Evolutionary conservation across 1,139 yeast genomes (phyloP).

Genomic region (Protomyces gravidus): DNA sequence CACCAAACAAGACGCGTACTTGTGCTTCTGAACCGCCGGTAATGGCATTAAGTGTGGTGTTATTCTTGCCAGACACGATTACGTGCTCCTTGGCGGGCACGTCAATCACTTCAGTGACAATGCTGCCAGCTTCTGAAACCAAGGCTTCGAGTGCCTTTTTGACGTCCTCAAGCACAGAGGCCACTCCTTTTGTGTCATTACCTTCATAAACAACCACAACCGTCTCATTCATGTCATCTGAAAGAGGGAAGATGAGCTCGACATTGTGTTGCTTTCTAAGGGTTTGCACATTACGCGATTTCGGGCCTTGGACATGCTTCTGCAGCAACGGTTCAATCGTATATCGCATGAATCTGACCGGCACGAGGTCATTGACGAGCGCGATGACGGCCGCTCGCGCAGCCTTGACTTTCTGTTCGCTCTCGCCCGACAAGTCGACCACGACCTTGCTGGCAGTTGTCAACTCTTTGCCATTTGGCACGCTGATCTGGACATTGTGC

Average conservation of each 20-base stretch:
- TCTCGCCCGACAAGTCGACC: slow-evolving; percentile 48
- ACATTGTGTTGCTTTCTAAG: slow-evolving; percentile 52
- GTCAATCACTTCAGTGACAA: slow-evolving; percentile 51
- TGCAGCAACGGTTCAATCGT: slow-evolving; percentile 71
- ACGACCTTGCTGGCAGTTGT: slow-evolving; percentile 42
- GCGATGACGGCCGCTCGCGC: slow-evolving; percentile 68
- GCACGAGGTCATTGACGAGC: slow-evolving; percentile 67
- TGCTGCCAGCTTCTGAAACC: slow-evolving; percentile 55
- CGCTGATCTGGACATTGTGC: slow-evolving; percentile 52
- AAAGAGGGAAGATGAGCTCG: slow-evolving; percentile 54
- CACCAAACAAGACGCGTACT: slow-evolving; percentile 38
- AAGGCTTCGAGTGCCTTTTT: slow-evolving; percentile 54
- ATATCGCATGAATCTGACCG: slow-evolving; percentile 57
- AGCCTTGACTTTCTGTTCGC: slow-evolving; percentile 46
- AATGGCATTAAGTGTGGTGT: slow-evolving; percentile 54
- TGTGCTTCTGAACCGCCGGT: slow-evolving; percentile 41
- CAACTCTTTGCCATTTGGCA: slow-evolving; percentile 50
- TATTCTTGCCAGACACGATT: slow-evolving; percentile 50
- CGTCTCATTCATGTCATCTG: slow-evolving; percentile 41
- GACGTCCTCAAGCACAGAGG: slow-evolving; percentile 44
- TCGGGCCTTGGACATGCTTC: slow-evolving; percentile 45
- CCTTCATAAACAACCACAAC: slow-evolving; percentile 47
- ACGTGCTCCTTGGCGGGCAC: slow-evolving; percentile 58
- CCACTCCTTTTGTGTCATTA: slow-evolving; percentile 42
- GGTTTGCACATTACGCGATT: slow-evolving; percentile 44